phyloP scores from a whole-genome alignment of 139 green algal species.

The Bryopsis sp. region DNA sequence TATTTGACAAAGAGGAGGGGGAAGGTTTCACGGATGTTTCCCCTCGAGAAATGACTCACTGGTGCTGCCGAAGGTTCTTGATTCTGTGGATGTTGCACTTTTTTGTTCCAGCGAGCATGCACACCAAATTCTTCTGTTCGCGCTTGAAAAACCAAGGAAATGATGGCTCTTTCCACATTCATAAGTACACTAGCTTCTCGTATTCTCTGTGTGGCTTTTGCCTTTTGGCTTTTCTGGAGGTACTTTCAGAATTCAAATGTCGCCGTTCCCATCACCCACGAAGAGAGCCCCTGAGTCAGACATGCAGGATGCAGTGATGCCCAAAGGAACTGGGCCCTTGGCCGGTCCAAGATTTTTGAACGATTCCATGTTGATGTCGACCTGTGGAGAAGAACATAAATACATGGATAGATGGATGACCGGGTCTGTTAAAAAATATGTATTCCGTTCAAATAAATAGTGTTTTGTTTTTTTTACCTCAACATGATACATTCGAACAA shows the following conservation, averaged over 20 bases:
- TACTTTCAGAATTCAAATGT: slow-evolving; percentile 19
- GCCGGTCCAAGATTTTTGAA: slow-evolving; percentile 56
- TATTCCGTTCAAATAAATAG: no score
- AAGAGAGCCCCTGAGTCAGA: slow-evolving; percentile 40
- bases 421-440: no score
- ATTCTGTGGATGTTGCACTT: slow-evolving; percentile 64
- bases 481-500: no score
- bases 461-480: no score
- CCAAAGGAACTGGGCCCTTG: slow-evolving; percentile 41
- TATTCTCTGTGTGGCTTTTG: slow-evolving; percentile 1
- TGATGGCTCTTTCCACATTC: background rate
- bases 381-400: slow-evolving; percentile 23
- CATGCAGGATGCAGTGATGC: slow-evolving; percentile 32
- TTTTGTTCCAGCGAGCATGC: slow-evolving; percentile 39
- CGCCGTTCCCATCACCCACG: slow-evolving; percentile 50
- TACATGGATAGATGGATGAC: no score
- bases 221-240: background rate
- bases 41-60: background rate
- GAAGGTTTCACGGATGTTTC: no score
- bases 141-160: slow-evolving; percentile 18
- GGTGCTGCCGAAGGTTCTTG: slow-evolving; percentile 16
- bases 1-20: no score
- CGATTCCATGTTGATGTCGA: slow-evolving; percentile 44
- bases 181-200: slow-evolving; percentile 2
- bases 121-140: slow-evolving; percentile 15